A percentile compares a stretch with the other conserved stretches of the same genome.
These are phyloP conservation scores for Goffeauzyma gilvescens DNA, from an alignment of 768 basidiomycete genomes.

Conservation along the genomic window DNA sequence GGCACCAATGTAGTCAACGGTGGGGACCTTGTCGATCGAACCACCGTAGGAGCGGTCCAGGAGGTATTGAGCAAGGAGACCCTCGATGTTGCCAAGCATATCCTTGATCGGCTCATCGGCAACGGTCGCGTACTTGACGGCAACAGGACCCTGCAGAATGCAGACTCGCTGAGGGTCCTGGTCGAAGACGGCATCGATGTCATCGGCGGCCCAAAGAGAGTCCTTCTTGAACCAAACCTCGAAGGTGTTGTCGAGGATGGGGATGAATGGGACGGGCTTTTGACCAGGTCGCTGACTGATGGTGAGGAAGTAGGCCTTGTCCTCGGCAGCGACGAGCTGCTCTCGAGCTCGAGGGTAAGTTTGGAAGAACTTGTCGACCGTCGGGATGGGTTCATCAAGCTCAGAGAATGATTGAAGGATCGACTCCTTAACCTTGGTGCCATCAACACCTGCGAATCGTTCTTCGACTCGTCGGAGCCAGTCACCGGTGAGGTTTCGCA, in stretches of 20 bases:
- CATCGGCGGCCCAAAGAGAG: slow-evolving; percentile 92
- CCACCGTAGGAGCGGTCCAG: slow-evolving; percentile 59
- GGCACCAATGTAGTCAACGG: slow-evolving; percentile 63
- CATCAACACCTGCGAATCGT: slow-evolving; percentile 78
- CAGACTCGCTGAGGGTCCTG: slow-evolving; percentile 96
- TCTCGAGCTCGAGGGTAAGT: slow-evolving; percentile 60
- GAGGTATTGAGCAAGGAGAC: slow-evolving; percentile 55
- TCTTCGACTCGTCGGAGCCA: slow-evolving; percentile 93
- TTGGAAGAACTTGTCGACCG: slow-evolving; percentile 59
- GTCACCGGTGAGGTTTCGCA: slow-evolving; percentile 86
- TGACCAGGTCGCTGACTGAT: slow-evolving; percentile 91
- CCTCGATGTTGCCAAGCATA: slow-evolving; percentile 70
- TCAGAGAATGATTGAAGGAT: slow-evolving; percentile 62
- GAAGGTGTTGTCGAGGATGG: slow-evolving; percentile 75
- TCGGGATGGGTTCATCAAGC: slow-evolving; percentile 56
- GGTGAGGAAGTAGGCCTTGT: slow-evolving; percentile 84
- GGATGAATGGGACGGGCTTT: slow-evolving; percentile 96
- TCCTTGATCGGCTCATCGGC: slow-evolving; percentile 92
- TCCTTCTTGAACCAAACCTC: slow-evolving; percentile 99
- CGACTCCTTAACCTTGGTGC: slow-evolving; percentile 55
- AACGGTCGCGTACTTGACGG: slow-evolving; percentile 62
- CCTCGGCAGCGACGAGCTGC: slow-evolving; percentile 80
- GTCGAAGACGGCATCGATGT: slow-evolving; percentile 96
- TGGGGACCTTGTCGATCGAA: slow-evolving; percentile 56
- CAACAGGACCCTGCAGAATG: slow-evolving; percentile 91